These are phyloP conservation scores for Sistotremastrum niveocremeum DNA, from an alignment of 768 basidiomycete species.

Conservation along the genomic window DNA sequence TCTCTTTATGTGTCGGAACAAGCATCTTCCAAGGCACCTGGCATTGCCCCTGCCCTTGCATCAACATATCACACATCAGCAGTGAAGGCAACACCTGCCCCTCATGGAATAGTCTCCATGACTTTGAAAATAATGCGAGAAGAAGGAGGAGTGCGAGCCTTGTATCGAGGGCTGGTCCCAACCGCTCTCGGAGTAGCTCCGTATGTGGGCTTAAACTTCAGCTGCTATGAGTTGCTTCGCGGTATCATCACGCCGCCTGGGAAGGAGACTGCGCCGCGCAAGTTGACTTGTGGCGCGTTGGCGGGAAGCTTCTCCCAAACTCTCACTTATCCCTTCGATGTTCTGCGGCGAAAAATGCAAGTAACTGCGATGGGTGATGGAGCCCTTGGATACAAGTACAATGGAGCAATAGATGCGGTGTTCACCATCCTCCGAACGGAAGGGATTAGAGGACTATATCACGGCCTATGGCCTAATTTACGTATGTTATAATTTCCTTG, in stretches of 20 bases:
- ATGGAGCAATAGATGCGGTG: conserved; percentile 70
- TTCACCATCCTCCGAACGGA: conserved; percentile 54
- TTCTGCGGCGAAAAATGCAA: conserved; percentile 91
- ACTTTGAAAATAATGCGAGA: conserved; percentile 79
- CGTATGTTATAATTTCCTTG: conserved; percentile 33
- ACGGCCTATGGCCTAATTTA: conserved; percentile 81
- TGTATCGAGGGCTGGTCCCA: conserved; percentile 77
- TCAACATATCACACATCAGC: conserved; percentile 45
- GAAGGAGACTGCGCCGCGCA: conserved; percentile 50
- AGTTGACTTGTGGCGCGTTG: conserved; percentile 74
- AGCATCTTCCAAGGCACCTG: conserved; percentile 14
- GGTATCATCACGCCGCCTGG: conserved; percentile 73
- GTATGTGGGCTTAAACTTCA: conserved; percentile 82
- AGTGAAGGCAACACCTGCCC: conserved; percentile 19
- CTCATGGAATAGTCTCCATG: conserved; percentile 39
- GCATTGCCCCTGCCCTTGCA: conserved; percentile 22
- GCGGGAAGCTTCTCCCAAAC: conserved; percentile 90
- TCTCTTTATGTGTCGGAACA: conserved; percentile 33
- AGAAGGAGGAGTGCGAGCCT: conserved; percentile 77
- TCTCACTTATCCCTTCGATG: conserved; percentile 91
- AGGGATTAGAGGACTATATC: conserved; percentile 65
- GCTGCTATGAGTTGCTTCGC: conserved; percentile 78
- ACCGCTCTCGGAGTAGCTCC: conserved; percentile 88
- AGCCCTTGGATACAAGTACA: conserved; percentile 50
- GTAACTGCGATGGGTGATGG: conserved; percentile 64